Evolutionary conservation across 345 rosid species (phyloP), one percentile per base, ranked within the genome.

Genomic region (Eucalyptus pumila): DNA sequence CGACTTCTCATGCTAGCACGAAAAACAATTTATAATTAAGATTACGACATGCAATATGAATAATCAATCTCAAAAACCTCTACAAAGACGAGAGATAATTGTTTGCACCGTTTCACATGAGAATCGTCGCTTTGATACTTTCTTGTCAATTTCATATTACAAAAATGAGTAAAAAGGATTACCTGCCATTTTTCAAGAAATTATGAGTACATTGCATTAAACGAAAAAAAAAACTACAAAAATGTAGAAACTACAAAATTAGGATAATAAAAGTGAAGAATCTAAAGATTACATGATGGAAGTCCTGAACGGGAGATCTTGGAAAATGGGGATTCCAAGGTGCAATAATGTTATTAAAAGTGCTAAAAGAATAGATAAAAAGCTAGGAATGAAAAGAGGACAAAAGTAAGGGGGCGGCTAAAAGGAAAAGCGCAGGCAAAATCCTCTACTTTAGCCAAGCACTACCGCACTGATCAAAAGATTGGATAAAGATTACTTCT

Each of bases 71-170:
- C 1, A 0, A 58, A 54, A 58, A 58, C n/a, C 67, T 58, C 8
- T 11, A 0, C 14, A 0, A 58, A 26, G 14, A 58, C 26, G 15
- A 58, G 67, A 58, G 7, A 58, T 26, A 11, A 27, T 58, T n/a
- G 12, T 67, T 67, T 67, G 21, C 23, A 32, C 11, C 6, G 0
- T 32, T 32, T 67, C 21, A 32, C 80, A 5, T 34, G 12, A 16
- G 80, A 2, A 0, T 21, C 42, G 1, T 17, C 2, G 1, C 42
- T 34, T 34, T n/a, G 15, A 8, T n/a, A n/a, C 72, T 14, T 65
- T n/a, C 23, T 65, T 69, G 23, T 32, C 42, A 34, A 69, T 37
- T 37, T 37, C 4, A 17, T 37, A 10, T 17, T 72, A 19, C 2
- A 72, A 72, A 72, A 72, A 19, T 5, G 5, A 32, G 11, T 67